Evolutionary conservation across 495 filamentous ascomycete genomes (phyloP), one percentile per base, ranked within the genome.

Genomic region (Aspergillus nidulans): DNA sequence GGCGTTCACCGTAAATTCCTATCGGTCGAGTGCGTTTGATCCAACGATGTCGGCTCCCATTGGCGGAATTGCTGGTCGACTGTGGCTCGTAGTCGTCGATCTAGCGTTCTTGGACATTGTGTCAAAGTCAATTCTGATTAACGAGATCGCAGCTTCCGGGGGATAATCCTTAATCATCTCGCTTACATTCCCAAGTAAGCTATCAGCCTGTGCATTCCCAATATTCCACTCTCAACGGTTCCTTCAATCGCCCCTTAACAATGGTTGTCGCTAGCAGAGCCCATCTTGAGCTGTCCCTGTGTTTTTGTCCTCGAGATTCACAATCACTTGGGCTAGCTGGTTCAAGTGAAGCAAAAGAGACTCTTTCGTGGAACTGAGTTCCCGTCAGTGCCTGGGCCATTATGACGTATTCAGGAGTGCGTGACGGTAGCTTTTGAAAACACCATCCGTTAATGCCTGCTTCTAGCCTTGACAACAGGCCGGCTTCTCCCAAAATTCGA

Each of bases 331-430:
- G 51, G 56, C 6, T 38, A 53, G 16, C 39, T 59, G 21, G 57
- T 51, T 21, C 12, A 32, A 50, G 30, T 59, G 52, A 62, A 62
- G 28, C 49, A 20, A 34, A 39, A 32, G 60, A 62, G 26, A 23
- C 52, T 1, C 36, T 19, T 55, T 53, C 9, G 48, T 53, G 8
- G 38, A 52, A 6, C 60, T 56, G 4, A 49, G 58, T 36, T 53
- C 59, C 5, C 60, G 56, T 4, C 60, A 56, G 13, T 62, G 60
- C 23, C 30, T 62, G 18, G 56, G 60, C 12, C 56, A 59, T 28
- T 56, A 63, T 26, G 44, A 34, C 15, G 38, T 63, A 19, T 56
- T 59, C 18, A 52, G 38, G 52, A 53, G 34, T 63, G 56, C 34
- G 49, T 57, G 23, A 44, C 44, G 36, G 53, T 56, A 9, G 45